Conservation (phyloP, 495 filamentous ascomycete genomes). For the Aspergillus asperescens region DNA sequence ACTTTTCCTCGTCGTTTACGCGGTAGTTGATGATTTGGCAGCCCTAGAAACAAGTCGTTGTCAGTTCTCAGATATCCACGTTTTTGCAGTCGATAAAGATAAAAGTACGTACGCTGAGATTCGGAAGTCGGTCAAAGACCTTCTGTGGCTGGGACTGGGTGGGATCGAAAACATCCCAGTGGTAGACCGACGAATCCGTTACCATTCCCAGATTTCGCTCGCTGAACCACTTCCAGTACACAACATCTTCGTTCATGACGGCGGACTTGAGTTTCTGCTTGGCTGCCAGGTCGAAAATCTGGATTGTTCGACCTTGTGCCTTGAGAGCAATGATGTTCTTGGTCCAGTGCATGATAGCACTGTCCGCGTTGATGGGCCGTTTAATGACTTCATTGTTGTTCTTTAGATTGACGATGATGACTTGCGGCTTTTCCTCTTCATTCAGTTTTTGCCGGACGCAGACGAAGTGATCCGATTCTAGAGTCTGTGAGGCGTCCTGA, state of each 20-base stretch:
- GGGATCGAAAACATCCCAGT: constrained; percentile 92
- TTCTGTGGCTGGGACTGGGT: constrained; percentile 74
- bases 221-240: constrained; percentile 99
- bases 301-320: constrained; percentile 84
- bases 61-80: constrained; percentile 15
- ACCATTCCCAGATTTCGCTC: constrained; percentile 80
- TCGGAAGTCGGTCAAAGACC: constrained; percentile 86
- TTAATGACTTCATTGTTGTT: constrained; percentile 88
- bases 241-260: constrained; percentile 92
- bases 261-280: constrained; percentile 94
- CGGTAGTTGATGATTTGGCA: constrained; percentile 99
- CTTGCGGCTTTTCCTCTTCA: constrained; percentile 76
- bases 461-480: constrained; percentile 94
- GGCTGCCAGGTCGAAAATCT: constrained; percentile 89
- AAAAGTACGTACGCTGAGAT: constrained; percentile 63
- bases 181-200: constrained; percentile 83
- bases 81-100: background rate
- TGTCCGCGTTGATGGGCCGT: constrained; percentile 97
- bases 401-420: constrained; percentile 95
- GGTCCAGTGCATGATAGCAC: constrained; percentile 98
- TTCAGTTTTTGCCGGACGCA: constrained; percentile 90
- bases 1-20: constrained; percentile 89
- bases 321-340: constrained; percentile 94
- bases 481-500: constrained; percentile 54
- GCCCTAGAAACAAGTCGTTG: constrained; percentile 44